Evolutionary conservation across 2,329 filamentous ascomycete species (phyloP).

Genomic region (Exserohilum rostratum): DNA sequence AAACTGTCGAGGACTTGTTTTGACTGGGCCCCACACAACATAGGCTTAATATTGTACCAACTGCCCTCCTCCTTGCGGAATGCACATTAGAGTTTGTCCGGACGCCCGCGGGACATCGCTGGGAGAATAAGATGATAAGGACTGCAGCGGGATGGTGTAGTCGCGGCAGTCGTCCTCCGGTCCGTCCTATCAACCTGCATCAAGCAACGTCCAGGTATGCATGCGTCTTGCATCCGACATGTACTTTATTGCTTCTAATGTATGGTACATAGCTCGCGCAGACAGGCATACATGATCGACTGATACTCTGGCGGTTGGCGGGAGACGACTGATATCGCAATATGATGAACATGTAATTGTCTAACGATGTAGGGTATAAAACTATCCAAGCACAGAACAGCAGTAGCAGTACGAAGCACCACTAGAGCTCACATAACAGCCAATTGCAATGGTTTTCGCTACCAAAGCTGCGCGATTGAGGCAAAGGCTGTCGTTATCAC

Average conservation of each 20-base stretch:
- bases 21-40: constrained; percentile 8
- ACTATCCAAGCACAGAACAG: constrained; percentile 7
- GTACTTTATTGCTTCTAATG: neutral
- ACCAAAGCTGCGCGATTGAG: neutral
- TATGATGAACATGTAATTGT: neutral
- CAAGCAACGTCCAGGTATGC: neutral
- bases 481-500: constrained; percentile 4
- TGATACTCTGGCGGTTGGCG: neutral
- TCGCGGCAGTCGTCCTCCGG: neutral
- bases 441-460: neutral
- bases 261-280: neutral
- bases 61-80: neutral
- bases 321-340: neutral
- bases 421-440: neutral
- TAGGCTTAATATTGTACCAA: constrained; percentile 6
- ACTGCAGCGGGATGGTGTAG: neutral
- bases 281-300: neutral
- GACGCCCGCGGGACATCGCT: neutral
- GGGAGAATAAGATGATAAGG: neutral
- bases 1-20: constrained; percentile 6
- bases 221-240: neutral
- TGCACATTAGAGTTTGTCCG: neutral
- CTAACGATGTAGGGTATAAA: constrained; percentile 16
- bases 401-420: neutral
- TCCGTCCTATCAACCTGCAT: neutral